These are phyloP conservation scores for Chaetomium fimeti DNA, from an alignment of 495 filamentous ascomycete genomes.

Conservation along the genomic window DNA sequence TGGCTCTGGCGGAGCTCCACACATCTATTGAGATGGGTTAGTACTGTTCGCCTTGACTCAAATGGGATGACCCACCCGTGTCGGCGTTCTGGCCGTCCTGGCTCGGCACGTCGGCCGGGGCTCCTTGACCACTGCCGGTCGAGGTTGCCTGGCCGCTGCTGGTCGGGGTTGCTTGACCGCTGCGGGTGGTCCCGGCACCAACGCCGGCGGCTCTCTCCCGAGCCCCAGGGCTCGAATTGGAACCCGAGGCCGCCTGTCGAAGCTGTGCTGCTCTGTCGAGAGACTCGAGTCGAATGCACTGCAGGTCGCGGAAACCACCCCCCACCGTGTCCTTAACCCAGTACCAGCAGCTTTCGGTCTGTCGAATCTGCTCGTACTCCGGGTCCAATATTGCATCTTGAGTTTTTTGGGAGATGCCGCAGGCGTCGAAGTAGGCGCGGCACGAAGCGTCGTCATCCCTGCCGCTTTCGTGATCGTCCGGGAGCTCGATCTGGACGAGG, in stretches of 20 bases:
- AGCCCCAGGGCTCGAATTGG: neutral
- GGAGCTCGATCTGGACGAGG: neutral
- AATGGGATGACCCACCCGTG: neutral
- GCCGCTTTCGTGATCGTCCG: neutral
- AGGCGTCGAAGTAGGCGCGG: neutral
- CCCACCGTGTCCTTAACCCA: neutral
- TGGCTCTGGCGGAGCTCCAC: neutral
- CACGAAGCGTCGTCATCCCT: neutral
- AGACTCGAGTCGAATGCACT: neutral
- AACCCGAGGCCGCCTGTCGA: neutral
- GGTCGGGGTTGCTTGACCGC: too few relatives aligned
- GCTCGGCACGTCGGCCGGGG: too few relatives aligned
- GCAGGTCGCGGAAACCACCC: neutral
- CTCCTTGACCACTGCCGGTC: too few relatives aligned
- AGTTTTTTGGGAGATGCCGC: neutral
- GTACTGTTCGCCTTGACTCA: neutral
- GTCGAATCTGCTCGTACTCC: neutral
- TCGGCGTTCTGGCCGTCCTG: too few relatives aligned
- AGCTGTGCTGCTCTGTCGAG: too few relatives aligned
- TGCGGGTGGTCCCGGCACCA: too few relatives aligned
- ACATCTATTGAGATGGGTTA: neutral
- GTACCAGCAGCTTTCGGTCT: neutral
- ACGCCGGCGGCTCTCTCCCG: too few relatives aligned
- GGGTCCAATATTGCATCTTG: neutral
- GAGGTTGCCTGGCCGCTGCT: too few relatives aligned